Evolutionary conservation across 768 basidiomycete genomes (phyloP), one percentile per base, ranked within the genome.

Genomic region (Mycena rosella): DNA sequence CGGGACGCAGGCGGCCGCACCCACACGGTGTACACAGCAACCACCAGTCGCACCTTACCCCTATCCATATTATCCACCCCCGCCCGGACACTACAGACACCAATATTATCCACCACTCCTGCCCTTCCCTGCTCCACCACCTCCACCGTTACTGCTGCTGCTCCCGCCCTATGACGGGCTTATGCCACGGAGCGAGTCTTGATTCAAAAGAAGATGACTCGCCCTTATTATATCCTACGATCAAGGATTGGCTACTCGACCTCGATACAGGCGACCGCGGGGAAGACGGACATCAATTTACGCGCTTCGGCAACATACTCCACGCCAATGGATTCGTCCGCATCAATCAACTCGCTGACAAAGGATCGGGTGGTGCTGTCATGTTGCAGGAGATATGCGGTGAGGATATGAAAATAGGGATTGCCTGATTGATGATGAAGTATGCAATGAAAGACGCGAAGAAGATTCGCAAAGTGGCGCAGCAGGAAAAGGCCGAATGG

Each of bases 201-300:
- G 59, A 60, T 11, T 49, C 48, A 2, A 2, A 51, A 3, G 57
- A 29, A 2, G 40, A 59, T 9, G 48, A 49, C 5, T 14, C n/a
- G 2, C 59, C 36, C n/a, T n/a, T n/a, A n/a, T n/a, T n/a, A n/a
- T n/a, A n/a, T n/a, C n/a, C n/a, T n/a, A n/a, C n/a, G n/a, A 3
- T 49, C 47, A 2, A 38, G 13, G 51, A 61, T 9, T 61, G 60
- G 60, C 51, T 61, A 1, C 8, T 52, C 10, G 51, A 61, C 3
- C 60, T 61, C 5, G 60, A 61, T 29, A 53, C 24, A 0, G 2
- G 0, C 5, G 11, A 30, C 5, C 60, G 51, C 4, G 60, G 60
- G 17, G 20, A 44, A 27, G 60, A 61, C 20, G 60, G 60, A 5
- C 49, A 61, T 22, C 5, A 14, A 2, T 60, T 60, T 22, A 3